Percentiles rank a stretch among this genome's conserved stretches.
Evolutionary conservation across 2,329 filamentous ascomycete genomes (phyloP).

Genomic region (Botrytis aclada): DNA sequence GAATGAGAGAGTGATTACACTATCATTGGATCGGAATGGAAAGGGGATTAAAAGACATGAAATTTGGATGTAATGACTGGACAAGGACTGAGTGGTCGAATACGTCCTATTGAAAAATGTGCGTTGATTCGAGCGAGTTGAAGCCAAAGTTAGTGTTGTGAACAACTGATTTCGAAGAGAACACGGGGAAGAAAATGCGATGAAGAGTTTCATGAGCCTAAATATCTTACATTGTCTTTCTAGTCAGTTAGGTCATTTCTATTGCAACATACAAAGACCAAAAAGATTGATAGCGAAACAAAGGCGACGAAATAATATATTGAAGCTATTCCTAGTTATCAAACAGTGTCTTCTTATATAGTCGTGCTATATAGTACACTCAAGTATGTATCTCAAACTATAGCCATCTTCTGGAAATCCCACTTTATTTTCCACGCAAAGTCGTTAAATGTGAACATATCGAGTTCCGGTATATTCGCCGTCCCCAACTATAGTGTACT

Average conservation of each 20-base stretch:
- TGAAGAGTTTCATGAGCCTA: not conserved
- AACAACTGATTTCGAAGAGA: not conserved
- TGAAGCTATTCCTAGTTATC: not conserved
- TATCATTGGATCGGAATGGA: not conserved
- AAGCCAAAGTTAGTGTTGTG: not conserved
- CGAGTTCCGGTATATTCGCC: not conserved
- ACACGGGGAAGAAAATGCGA: not conserved
- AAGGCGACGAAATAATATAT: not conserved
- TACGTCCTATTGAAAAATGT: not conserved
- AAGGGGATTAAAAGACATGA: not conserved
- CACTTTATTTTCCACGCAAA: not conserved
- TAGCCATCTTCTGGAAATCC: not conserved
- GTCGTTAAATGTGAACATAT: rapidly evolving
- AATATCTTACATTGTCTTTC: not conserved
- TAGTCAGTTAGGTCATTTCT: not conserved
- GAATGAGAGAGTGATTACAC: not conserved
- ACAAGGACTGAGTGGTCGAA: not conserved
- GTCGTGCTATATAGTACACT: not conserved
- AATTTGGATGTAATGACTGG: not conserved
- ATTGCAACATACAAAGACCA: not conserved
- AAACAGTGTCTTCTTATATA: not conserved
- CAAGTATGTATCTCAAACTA: not conserved
- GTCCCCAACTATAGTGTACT: not conserved
- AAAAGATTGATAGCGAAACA: not conserved
- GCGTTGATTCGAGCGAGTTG: not conserved